A percentile compares a stretch with the other conserved stretches of the same genome.
Conservation (phyloP, 768 basidiomycete species). For the Mycena galopus region DNA sequence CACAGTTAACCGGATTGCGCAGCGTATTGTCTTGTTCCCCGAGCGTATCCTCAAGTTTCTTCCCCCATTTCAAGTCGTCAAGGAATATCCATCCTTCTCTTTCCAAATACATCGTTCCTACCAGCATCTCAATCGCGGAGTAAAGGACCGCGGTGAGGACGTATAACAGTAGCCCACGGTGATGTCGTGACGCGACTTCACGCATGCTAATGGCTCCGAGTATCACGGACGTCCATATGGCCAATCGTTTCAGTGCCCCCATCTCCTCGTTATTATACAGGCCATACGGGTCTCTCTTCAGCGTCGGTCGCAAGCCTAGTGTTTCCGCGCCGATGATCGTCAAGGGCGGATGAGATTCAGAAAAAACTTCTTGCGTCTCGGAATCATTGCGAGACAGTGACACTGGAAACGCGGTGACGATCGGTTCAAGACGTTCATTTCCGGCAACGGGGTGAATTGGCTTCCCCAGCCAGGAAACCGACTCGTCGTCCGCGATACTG, state of each 20-base stretch:
- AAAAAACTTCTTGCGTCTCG: neutral
- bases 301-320: neutral
- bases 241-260: no score
- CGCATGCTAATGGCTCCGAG: no score
- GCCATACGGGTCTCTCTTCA: conserved; percentile 7
- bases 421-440: conserved; percentile 39
- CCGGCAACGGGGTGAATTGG: conserved; percentile 38
- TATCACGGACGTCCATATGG: no score
- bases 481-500: conserved; percentile 17
- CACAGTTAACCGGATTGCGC: neutral
- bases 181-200: no score
- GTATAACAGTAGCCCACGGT: neutral
- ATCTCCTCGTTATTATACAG: conserved; percentile 10
- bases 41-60: neutral
- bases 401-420: conserved; percentile 40
- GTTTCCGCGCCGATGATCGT: conserved; percentile 22
- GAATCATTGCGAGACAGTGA: neutral
- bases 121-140: neutral
- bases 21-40: neutral
- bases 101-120: neutral
- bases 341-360: neutral
- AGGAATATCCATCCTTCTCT: conserved; percentile 7
- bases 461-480: conserved; percentile 37
- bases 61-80: neutral
- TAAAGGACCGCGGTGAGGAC: neutral